phyloP scores from a whole-genome alignment of 305 asterid species.

The Ilex paraguariensis region DNA sequence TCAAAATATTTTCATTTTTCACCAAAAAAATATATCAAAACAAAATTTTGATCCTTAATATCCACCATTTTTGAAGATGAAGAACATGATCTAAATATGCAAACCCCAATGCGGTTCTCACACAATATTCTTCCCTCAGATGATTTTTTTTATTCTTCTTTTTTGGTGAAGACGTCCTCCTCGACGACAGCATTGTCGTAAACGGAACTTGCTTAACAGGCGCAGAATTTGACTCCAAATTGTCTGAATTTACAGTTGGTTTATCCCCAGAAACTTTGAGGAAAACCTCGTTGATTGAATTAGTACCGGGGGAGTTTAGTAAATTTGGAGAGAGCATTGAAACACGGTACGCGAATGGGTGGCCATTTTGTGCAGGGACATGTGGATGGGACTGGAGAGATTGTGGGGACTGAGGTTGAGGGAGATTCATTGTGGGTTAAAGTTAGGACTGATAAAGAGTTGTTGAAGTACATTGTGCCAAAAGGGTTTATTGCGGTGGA shows the following conservation, averaged over 20 bases:
- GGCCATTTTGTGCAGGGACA: constrained; percentile 97
- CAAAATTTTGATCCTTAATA: no score
- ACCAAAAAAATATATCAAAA: no score
- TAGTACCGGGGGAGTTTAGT: constrained; percentile 64
- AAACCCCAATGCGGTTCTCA: no score
- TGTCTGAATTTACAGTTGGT: constrained; percentile 61
- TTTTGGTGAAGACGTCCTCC: constrained; percentile 42
- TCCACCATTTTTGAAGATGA: no score
- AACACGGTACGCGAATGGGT: constrained; percentile 81
- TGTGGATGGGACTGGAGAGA: constrained; percentile 77
- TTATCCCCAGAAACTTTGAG: constrained; percentile 83
- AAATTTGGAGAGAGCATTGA: constrained; percentile 82
- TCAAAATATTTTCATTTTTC: no score
- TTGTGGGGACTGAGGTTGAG: constrained; percentile 48
- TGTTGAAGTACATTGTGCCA: no score
- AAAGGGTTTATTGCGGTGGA: constrained; percentile 38
- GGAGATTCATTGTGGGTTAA: constrained; percentile 91
- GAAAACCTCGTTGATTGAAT: constrained; percentile 59
- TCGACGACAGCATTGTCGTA: constrained; percentile 91
- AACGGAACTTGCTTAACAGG: constrained; percentile 89
- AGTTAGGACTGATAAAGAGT: constrained; percentile 17
- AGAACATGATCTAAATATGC: no score
- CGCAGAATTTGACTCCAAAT: constrained; percentile 42
- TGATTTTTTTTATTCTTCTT: no score
- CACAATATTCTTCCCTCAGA: no score